Evolutionary conservation across 495 filamentous ascomycete genomes (phyloP).

Genomic region (Penicillium pancosmium): DNA sequence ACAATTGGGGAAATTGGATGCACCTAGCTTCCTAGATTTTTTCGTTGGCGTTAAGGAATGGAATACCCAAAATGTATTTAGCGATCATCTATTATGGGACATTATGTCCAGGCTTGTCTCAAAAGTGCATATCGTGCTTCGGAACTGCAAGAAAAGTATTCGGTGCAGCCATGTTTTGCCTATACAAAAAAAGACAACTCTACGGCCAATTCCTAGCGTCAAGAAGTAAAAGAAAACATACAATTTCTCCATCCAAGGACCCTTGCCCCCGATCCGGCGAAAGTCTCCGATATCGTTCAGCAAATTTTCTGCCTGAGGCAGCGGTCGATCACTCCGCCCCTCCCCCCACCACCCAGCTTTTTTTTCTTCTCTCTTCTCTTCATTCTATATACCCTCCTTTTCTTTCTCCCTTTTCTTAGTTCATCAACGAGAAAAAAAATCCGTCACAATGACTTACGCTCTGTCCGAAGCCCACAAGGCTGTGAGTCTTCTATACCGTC

Average conservation of each 20-base stretch:
- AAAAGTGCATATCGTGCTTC: slow-evolving; percentile 9
- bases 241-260: slow-evolving; percentile 9
- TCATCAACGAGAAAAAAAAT: slow-evolving; percentile 20
- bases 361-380: slow-evolving; percentile 19
- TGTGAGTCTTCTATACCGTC: slow-evolving; percentile 54
- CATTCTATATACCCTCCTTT: slow-evolving; percentile 10
- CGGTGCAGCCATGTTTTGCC: not conserved
- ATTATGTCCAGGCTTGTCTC: not conserved
- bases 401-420: slow-evolving; percentile 12
- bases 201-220: not conserved
- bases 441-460: slow-evolving; percentile 69
- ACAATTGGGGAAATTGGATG: not conserved
- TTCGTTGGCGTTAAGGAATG: slow-evolving; percentile 21
- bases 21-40: not conserved
- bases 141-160: slow-evolving; percentile 18
- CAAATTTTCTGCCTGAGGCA: slow-evolving; percentile 26
- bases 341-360: slow-evolving; percentile 28
- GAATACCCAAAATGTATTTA: slow-evolving; percentile 28
- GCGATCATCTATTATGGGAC: slow-evolving; percentile 10
- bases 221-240: slow-evolving; percentile 3
- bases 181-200: not conserved
- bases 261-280: slow-evolving; percentile 24
- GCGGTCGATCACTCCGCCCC: slow-evolving; percentile 25
- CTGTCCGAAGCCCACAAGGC: slow-evolving; percentile 87
- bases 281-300: slow-evolving; percentile 32